Percentiles rank a stretch among this genome's conserved stretches.
Conservation (phyloP, 371 early-diverging fungal species). For the Paraphysoderma sedebokerense region DNA sequence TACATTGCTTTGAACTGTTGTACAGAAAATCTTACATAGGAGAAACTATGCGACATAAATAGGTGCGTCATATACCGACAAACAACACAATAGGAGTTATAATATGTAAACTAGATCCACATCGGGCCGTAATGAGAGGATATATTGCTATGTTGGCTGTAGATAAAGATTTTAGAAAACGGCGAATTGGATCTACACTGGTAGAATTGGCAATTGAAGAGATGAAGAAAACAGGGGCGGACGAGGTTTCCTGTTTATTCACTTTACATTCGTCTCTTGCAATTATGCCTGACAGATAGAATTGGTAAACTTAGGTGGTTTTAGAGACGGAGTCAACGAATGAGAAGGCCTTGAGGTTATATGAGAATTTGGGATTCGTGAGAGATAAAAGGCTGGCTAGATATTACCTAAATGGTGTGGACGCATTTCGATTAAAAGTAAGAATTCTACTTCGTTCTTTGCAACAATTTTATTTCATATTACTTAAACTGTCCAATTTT, state of each 20-base stretch:
- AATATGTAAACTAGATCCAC: slow-evolving; percentile 72
- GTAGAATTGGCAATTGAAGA: slow-evolving; percentile 50
- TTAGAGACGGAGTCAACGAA: slow-evolving; percentile 90
- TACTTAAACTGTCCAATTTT: neutral
- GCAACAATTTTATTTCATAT: neutral
- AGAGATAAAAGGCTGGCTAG: slow-evolving; percentile 75
- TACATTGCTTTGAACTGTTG: neutral
- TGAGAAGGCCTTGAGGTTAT: slow-evolving; percentile 62
- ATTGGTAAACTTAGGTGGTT: slow-evolving; percentile 33
- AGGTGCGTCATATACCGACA: neutral
- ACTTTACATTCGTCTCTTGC: neutral
- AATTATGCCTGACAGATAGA: neutral
- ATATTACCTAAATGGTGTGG: slow-evolving; percentile 86
- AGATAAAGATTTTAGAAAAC: slow-evolving; percentile 50
- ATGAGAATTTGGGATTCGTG: slow-evolving; percentile 83
- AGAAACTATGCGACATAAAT: neutral
- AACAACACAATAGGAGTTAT: slow-evolving; percentile 50
- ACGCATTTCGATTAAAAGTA: slow-evolving; percentile 72
- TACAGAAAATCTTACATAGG: neutral
- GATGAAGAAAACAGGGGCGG: slow-evolving; percentile 61
- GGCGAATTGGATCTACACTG: slow-evolving; percentile 56
- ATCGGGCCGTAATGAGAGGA: slow-evolving; percentile 47
- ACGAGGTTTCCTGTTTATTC: slow-evolving; percentile 36
- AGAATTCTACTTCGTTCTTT: no score
- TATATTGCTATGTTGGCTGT: slow-evolving; percentile 97